phyloP scores from a whole-genome alignment of 371 early-diverging fungal genomes.

The Mucor plumbeus region DNA sequence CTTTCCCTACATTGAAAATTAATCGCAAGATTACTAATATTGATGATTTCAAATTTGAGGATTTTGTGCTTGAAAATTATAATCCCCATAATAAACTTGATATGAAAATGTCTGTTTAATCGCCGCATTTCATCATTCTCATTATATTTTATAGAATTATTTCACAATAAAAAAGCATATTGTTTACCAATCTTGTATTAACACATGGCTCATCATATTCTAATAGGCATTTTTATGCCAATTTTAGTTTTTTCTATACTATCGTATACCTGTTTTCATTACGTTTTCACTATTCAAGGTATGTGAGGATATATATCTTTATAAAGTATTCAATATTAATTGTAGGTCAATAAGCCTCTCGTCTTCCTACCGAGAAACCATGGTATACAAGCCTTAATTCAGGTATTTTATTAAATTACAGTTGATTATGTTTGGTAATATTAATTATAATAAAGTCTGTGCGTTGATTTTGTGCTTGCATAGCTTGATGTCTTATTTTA shows the following conservation, averaged over 20 bases:
- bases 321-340: too few species aligned
- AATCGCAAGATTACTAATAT: slow-evolving; percentile 67
- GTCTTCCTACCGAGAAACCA: neutral
- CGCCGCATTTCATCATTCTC: neutral
- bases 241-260: slow-evolving; percentile 18
- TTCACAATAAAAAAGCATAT: neutral
- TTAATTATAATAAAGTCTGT: neutral
- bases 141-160: neutral
- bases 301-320: neutral
- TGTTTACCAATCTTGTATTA: neutral
- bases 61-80: slow-evolving; percentile 90
- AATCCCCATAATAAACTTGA: slow-evolving; percentile 88
- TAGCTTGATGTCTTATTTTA: slow-evolving; percentile 20
- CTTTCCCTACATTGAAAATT: slow-evolving; percentile 89
- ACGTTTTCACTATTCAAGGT: slow-evolving; percentile 9
- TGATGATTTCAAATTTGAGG: slow-evolving; percentile 88
- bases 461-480: slow-evolving; percentile 6
- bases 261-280: slow-evolving; percentile 20
- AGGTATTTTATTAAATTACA: neutral
- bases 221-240: slow-evolving; percentile 18
- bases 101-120: slow-evolving; percentile 96
- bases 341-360: neutral
- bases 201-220: neutral
- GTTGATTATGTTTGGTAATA: neutral
- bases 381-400: neutral